A percentile compares a stretch with the other conserved stretches of the same genome.
Conservation (phyloP, 2,329 filamentous ascomycete species). For the Curvularia verruculosa region DNA sequence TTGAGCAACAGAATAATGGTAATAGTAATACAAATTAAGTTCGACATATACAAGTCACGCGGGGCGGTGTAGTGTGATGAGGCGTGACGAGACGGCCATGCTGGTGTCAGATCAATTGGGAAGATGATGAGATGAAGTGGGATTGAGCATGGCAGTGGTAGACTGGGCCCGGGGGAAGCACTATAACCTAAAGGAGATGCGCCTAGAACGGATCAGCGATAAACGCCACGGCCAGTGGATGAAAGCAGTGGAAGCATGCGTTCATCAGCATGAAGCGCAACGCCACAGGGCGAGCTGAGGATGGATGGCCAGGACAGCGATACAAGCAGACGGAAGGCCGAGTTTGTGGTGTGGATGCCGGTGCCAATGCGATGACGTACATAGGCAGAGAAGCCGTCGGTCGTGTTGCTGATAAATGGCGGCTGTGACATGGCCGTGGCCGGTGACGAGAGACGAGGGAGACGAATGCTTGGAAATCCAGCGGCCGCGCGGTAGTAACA, state of each 20-base stretch:
- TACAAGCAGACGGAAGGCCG: neutral
- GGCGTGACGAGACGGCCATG: neutral
- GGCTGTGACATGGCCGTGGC: neutral
- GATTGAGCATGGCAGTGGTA: constrained; percentile 3
- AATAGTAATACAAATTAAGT: no score
- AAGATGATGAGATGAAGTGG: neutral
- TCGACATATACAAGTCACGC: neutral
- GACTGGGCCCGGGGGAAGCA: constrained; percentile 1
- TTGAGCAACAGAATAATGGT: constrained; percentile 12
- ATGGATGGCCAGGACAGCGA: neutral
- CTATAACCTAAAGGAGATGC: neutral
- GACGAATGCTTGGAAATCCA: neutral
- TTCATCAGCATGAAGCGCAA: neutral
- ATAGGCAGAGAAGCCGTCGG: no score
- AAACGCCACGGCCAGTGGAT: constrained; percentile 1
- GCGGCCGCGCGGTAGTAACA: constrained; percentile 7
- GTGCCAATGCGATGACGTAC: constrained; percentile 23
- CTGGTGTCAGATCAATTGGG: neutral
- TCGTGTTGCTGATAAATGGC: constrained; percentile 40
- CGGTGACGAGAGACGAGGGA: no score
- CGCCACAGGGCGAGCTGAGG: neutral
- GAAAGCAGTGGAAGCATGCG: constrained; percentile 6
- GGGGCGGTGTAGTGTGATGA: neutral
- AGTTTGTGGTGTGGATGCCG: neutral
- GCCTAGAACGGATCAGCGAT: constrained; percentile 12